Conservation (phyloP, 2,329 filamentous ascomycete genomes). For the Neophaeococcomyces mojaviensis region DNA sequence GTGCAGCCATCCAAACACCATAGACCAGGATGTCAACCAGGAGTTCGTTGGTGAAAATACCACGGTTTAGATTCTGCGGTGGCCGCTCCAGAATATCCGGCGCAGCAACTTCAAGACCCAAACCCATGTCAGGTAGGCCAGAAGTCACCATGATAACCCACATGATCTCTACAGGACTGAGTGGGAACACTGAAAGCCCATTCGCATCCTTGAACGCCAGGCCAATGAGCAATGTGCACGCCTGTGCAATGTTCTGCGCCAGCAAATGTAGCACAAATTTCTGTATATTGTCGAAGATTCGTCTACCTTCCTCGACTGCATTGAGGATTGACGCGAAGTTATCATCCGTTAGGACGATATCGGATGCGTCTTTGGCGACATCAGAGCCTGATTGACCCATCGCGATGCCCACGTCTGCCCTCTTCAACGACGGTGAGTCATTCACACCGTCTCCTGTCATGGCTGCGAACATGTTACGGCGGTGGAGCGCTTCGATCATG, state of each 20-base stretch:
- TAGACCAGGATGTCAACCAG: conserved; percentile 37
- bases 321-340: conserved; percentile 76
- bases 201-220: conserved; percentile 68
- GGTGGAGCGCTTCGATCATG: conserved; percentile 10
- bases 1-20: conserved; percentile 40
- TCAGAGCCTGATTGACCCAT: conserved; percentile 74
- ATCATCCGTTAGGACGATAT: conserved; percentile 74
- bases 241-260: conserved; percentile 75
- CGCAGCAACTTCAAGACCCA: conserved; percentile 69
- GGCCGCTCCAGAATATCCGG: conserved; percentile 72
- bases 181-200: conserved; percentile 71
- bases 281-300: conserved; percentile 76
- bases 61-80: conserved; percentile 53
- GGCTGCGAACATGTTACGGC: conserved; percentile 52
- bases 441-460: conserved; percentile 87
- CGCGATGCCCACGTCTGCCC: conserved; percentile 79
- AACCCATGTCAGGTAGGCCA: conserved; percentile 75
- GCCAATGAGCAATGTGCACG: conserved; percentile 70
- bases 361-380: conserved; percentile 80
- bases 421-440: conserved; percentile 65
- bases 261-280: conserved; percentile 73
- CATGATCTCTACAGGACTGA: conserved; percentile 76
- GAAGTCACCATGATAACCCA: conserved; percentile 92
- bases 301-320: conserved; percentile 68
- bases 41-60: conserved; percentile 35